Evolutionary conservation across 805 yeast species (phyloP).

Genomic region (Blastobotrys americana): DNA sequence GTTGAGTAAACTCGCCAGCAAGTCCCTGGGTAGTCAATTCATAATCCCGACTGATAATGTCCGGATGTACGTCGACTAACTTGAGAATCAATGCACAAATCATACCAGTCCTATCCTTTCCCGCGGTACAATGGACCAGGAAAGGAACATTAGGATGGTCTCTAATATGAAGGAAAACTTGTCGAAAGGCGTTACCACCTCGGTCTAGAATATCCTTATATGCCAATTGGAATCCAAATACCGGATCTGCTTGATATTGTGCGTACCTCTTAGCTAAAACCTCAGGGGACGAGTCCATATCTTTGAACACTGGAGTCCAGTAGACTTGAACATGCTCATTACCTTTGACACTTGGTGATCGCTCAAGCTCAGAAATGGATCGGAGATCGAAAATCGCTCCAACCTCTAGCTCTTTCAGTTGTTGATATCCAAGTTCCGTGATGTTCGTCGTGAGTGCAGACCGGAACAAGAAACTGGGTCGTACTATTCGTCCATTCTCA

Average conservation of each 20-base stretch:
- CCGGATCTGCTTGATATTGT: constrained; percentile 38
- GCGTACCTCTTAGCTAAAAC: constrained; percentile 50
- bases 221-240: constrained; percentile 56
- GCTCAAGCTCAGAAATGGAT: constrained; percentile 44
- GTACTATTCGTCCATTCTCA: constrained; percentile 29
- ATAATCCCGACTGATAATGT: constrained; percentile 65
- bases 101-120: constrained; percentile 80
- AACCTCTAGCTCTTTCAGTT: constrained; percentile 40
- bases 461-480: constrained; percentile 52
- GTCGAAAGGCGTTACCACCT: constrained; percentile 35
- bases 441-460: constrained; percentile 53
- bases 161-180: constrained; percentile 48
- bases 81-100: constrained; percentile 59
- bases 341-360: constrained; percentile 37
- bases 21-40: constrained; percentile 63
- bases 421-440: constrained; percentile 40
- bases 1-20: constrained; percentile 15
- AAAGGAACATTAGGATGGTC: constrained; percentile 48
- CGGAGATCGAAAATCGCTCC: constrained; percentile 60
- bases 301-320: constrained; percentile 51
- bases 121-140: constrained; percentile 74
- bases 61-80: constrained; percentile 57
- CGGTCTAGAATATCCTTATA: constrained; percentile 50
- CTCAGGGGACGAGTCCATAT: constrained; percentile 55
- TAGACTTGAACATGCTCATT: constrained; percentile 41